Conservation (phyloP, 2,329 filamentous ascomycete species). For the Colletotrichum higginsianum region DNA sequence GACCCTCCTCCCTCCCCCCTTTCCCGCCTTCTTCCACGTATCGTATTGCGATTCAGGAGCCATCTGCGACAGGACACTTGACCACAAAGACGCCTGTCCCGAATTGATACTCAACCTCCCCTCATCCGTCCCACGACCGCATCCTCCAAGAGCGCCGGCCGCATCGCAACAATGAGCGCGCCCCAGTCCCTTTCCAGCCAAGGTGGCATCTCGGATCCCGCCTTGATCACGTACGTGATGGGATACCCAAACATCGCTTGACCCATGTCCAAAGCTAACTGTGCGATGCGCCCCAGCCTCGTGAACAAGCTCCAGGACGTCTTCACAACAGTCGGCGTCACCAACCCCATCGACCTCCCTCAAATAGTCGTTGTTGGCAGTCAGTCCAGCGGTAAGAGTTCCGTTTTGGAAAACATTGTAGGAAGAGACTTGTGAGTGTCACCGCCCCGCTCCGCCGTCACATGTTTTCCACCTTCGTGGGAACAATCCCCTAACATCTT, state of each 20-base stretch:
- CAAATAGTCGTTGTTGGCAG: conserved; percentile 99
- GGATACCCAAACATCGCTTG: conserved; percentile 13
- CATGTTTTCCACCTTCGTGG: conserved; percentile 27
- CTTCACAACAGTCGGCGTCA: conserved; percentile 97
- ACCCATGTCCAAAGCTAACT: conserved; percentile 42
- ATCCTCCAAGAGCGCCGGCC: conserved; percentile 23
- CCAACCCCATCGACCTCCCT: conserved; percentile 98
- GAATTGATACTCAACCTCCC: conserved; percentile 6
- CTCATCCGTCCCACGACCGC: conserved; percentile 1
- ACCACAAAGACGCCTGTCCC: conserved; percentile 33
- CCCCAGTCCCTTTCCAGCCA: conserved; percentile 30
- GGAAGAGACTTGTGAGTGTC: conserved; percentile 93
- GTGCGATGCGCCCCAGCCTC: conserved; percentile 65
- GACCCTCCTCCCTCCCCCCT: conserved; percentile 31
- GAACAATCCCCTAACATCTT: conserved; percentile 44
- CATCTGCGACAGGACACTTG: conserved; percentile 40
- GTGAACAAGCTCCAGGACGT: conserved; percentile 99
- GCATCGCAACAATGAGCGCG: conserved; percentile 40
- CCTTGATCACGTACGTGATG: conserved; percentile 72
- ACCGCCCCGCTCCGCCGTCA: conserved; percentile 40
- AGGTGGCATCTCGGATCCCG: conserved; percentile 76
- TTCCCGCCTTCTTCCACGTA: conserved; percentile 36
- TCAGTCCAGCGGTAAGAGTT: conserved; percentile 99
- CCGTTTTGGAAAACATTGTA: conserved; percentile 98
- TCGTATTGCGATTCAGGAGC: conserved; percentile 38